Base-by-base conservation (phyloP, 177 flowering plant genomes). In the Vitis hybrid region DNA sequence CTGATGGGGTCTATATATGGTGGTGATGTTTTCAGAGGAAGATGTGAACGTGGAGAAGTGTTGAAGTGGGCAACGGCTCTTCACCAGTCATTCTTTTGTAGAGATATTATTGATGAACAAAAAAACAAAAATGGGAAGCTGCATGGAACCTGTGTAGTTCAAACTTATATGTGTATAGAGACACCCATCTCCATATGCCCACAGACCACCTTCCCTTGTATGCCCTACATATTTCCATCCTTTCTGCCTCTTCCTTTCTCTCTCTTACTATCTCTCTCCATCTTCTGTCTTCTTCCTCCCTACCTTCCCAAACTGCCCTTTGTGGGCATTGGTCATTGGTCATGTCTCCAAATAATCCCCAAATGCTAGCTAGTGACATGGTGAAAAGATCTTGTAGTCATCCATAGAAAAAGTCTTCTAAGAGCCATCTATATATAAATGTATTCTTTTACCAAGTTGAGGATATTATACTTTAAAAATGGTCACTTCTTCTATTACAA, bases 81-180 rank as follows among this genome's bases (percentile, higher is more conserved):
- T 55, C 58, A 55, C 5, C 58, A 4, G 18, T 55, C 58, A 15
- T 14, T 15, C 12, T 6, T 53, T 12, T 12, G 56, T 14, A 55
- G 58, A 14, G 7, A 13, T 15, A 55, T 73, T 1, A 76, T 76
- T 76, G 75, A 78, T 76, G 59, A 75, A 63, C 70, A 79, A 67
- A 59, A 51, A 68, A 75, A 82, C 84, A 74, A 82, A 80, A 58
- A 1, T 2, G 66, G 57, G 85, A 82, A 84, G 78, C 50, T 80
- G 82, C 87, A 69, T 66, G 50, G 85, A 84, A 84, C 22, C 77
- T 78, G 77, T 49, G 58, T 70, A 24, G 11, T 24, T 72, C 49
- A 63, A 73, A 78, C 76, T 72, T 82, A 75, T 73, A 1, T 60
- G 80, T 12, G 70, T 70, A 69, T 69, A 12, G 17, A 20, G 44